These are phyloP conservation scores for Marasmius fiardii DNA, from an alignment of 1,284 basidiomycete species.

Conservation along the genomic window DNA sequence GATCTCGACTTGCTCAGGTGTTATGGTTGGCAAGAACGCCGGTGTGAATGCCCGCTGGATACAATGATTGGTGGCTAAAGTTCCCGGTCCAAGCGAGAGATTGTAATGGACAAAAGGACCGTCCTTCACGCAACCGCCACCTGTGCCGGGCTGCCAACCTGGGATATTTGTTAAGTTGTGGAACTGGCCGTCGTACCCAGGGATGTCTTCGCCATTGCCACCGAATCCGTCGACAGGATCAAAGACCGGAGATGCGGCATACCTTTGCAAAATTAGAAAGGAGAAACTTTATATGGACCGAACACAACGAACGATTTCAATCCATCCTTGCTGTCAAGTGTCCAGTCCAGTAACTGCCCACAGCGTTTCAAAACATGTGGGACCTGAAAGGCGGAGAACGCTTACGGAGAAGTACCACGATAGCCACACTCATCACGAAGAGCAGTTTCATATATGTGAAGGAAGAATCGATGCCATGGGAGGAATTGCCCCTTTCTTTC, in stretches of 20 bases:
- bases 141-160: slow-evolving; percentile 13
- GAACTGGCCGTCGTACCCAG: slow-evolving; percentile 19
- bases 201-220: slow-evolving; percentile 25
- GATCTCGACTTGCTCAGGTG: slow-evolving; percentile 19
- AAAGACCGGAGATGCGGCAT: slow-evolving; percentile 29
- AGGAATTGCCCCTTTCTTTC: slow-evolving; percentile 34
- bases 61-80: slow-evolving; percentile 27
- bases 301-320: slow-evolving; percentile 12
- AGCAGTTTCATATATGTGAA: slow-evolving; percentile 28
- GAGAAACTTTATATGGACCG: slow-evolving; percentile 1
- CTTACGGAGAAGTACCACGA: slow-evolving; percentile 32
- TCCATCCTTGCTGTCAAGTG: slow-evolving; percentile 25
- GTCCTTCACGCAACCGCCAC: slow-evolving; percentile 26
- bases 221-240: slow-evolving; percentile 30
- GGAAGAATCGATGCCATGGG: slow-evolving; percentile 35
- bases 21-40: slow-evolving; percentile 18
- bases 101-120: slow-evolving; percentile 32
- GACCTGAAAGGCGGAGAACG: background rate
- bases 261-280: slow-evolving; percentile 15
- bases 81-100: slow-evolving; percentile 31
- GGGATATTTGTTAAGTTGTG: slow-evolving; percentile 16
- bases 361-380: background rate
- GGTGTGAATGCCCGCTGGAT: slow-evolving; percentile 28
- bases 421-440: slow-evolving; percentile 34
- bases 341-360: slow-evolving; percentile 38